Percentiles rank a stretch among this genome's conserved stretches.
Evolutionary conservation across 2,329 filamentous ascomycete genomes (phyloP).

Genomic region (Beauveria caledonica): DNA sequence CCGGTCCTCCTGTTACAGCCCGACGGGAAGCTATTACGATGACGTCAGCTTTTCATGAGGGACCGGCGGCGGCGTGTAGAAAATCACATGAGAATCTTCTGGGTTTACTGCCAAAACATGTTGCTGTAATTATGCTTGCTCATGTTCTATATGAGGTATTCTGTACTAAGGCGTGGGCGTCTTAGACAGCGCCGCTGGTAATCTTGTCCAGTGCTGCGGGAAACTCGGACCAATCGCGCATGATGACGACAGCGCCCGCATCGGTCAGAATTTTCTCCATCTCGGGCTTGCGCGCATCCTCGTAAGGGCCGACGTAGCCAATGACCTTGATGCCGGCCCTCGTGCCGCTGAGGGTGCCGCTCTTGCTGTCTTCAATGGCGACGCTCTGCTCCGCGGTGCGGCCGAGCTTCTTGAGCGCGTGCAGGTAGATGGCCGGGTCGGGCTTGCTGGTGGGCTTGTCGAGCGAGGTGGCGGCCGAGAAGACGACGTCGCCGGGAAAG

Average conservation of each 20-base stretch:
- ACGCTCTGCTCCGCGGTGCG: constrained; percentile 64
- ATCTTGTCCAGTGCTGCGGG: constrained; percentile 38
- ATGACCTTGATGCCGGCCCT: constrained; percentile 73
- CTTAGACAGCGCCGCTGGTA: constrained; percentile 29
- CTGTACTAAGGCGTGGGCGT: background rate
- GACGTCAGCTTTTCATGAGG: too few relatives aligned
- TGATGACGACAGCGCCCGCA: constrained; percentile 55
- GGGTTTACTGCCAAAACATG: background rate
- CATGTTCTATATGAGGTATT: constrained; percentile 7
- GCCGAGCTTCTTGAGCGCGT: constrained; percentile 65
- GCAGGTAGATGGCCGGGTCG: constrained; percentile 79
- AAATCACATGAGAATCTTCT: too few relatives aligned
- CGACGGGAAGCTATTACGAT: too few relatives aligned
- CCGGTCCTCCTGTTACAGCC: too few relatives aligned
- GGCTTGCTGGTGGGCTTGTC: constrained; percentile 80
- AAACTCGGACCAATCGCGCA: constrained; percentile 52
- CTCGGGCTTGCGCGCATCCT: constrained; percentile 49
- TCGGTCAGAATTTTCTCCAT: constrained; percentile 56
- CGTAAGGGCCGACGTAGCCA: constrained; percentile 78
- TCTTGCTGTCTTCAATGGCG: constrained; percentile 84
- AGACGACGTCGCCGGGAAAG: constrained; percentile 68
- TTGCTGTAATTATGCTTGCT: background rate
- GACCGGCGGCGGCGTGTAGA: too few relatives aligned
- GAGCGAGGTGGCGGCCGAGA: constrained; percentile 73
- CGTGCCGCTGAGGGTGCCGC: constrained; percentile 64